Base-by-base conservation (phyloP, 768 basidiomycete genomes). In the Macrolepiota dolichaula region DNA sequence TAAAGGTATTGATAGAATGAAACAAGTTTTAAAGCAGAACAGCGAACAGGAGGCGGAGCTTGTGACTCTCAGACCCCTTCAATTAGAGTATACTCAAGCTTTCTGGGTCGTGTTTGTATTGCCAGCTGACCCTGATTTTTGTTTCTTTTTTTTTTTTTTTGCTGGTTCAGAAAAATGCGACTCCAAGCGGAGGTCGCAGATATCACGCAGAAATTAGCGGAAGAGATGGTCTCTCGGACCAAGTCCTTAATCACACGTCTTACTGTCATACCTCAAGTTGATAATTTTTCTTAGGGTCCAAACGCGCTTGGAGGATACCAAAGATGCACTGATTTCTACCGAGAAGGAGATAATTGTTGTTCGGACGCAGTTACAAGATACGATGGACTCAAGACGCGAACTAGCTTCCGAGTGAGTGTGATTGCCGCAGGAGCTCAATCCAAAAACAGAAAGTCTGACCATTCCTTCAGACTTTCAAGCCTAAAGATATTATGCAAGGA, bases 1-100 rank as follows among this genome's bases (percentile, higher is more conserved):
- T 35, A 29, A 6, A 4, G 10, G 27, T 19, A 17, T 17, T 10
- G 17, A 2, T 38, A 71, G 69, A 52, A 42, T 69, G n/a, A 46
- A 57, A 12, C 51, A 36, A 5, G 56, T 65, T 27, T 62, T 55
- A 10, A 65, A 50, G 3, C 52, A 56, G 9, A 57, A 52, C 27
- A 59, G 62, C 15, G 27, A 63, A 10, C 55, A 63, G 12, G 52
- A 59, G 9, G 29, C 19, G 3, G 69, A 71, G 36, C 47, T 69
- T 17, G n/a, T 44, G 11, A 44, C 50, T 6, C 55, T 71, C 6
- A 56, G 66, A 10, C 37, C 57, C 3, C n/a, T 66, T 3, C 68
- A 68, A 35, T 65, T 69, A 35, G 67, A 68, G 71, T 69, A 50
- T 4, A 64, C 51, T 17, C 11, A 4, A 13, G 19, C 44, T 32